A percentile compares a stretch with the other conserved stretches of the same genome.
These are phyloP conservation scores for Cystobasidiaceae sp. DNA, from an alignment of 1,284 basidiomycete species.

Conservation along the genomic window DNA sequence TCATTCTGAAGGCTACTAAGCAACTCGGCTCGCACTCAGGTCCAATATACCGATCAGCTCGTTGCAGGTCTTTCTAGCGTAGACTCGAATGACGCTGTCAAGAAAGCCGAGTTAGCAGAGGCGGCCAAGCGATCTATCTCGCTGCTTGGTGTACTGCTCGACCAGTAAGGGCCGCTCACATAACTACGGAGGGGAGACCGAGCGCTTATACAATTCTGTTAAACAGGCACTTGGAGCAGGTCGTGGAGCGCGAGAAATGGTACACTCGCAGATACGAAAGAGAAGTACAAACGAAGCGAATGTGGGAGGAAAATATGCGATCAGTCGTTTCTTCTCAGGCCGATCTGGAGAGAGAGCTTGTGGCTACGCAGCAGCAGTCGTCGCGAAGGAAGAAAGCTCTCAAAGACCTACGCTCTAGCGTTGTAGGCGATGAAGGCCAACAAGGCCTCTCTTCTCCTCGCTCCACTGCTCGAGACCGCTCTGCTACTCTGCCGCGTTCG, in stretches of 20 bases:
- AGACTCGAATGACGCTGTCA: slow-evolving; percentile 30
- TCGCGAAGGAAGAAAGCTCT: slow-evolving; percentile 50
- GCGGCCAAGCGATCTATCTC: slow-evolving; percentile 31
- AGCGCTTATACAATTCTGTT: too few species aligned
- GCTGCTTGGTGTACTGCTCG: slow-evolving; percentile 20
- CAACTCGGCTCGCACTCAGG: slow-evolving; percentile 68
- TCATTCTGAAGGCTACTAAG: slow-evolving; percentile 50
- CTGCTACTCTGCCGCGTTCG: background rate
- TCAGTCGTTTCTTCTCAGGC: slow-evolving; percentile 82
- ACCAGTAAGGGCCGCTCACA: slow-evolving; percentile 6
- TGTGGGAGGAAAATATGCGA: slow-evolving; percentile 91
- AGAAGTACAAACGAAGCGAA: slow-evolving; percentile 58
- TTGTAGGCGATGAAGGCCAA: slow-evolving; percentile 12
- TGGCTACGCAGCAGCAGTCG: slow-evolving; percentile 46
- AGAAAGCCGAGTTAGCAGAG: background rate
- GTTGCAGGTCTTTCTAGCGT: slow-evolving; percentile 53
- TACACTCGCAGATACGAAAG: slow-evolving; percentile 59
- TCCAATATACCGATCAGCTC: slow-evolving; percentile 70
- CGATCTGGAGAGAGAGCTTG: slow-evolving; percentile 70
- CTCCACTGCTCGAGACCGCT: background rate
- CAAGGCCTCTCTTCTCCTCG: background rate
- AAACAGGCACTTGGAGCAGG: slow-evolving; percentile 66
- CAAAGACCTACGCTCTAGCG: slow-evolving; percentile 37
- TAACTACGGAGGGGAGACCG: too few species aligned
- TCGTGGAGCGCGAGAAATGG: slow-evolving; percentile 75